Evolutionary conservation across 495 filamentous ascomycete species (phyloP).

Genomic region (Talaromyces proteolyticus): DNA sequence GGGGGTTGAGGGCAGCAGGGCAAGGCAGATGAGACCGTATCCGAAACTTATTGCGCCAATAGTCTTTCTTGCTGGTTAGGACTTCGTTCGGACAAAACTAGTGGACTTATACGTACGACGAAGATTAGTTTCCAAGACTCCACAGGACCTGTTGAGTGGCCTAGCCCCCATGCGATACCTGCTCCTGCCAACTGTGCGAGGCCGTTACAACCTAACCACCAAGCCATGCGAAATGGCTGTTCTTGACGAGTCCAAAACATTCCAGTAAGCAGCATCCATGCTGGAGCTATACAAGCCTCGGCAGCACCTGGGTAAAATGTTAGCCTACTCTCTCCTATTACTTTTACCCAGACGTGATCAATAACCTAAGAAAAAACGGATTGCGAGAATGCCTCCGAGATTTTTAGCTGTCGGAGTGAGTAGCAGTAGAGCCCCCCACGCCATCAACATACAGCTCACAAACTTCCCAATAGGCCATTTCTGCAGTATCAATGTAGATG

Average conservation of each 20-base stretch:
- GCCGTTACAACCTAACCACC: conserved; percentile 61
- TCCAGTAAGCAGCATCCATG: conserved; percentile 44
- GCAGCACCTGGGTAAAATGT: conserved; percentile 12
- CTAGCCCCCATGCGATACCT: conserved; percentile 48
- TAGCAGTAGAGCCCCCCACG: conserved; percentile 52
- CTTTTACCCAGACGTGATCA: background rate
- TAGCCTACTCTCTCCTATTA: background rate
- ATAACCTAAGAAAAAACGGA: conserved; percentile 55
- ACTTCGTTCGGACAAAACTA: conserved; percentile 32
- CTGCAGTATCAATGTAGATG: conserved; percentile 49
- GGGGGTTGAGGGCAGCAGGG: conserved; percentile 36
- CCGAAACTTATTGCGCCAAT: conserved; percentile 44
- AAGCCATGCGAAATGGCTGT: conserved; percentile 54
- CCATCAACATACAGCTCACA: conserved; percentile 51
- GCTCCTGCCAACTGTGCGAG: conserved; percentile 48
- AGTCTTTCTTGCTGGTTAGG: conserved; percentile 46
- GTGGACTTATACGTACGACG: conserved; percentile 16
- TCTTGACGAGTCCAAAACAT: conserved; percentile 68
- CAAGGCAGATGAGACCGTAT: conserved; percentile 32
- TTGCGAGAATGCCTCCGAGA: conserved; percentile 49
- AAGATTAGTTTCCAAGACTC: background rate
- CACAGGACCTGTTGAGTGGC: conserved; percentile 25
- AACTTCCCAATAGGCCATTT: conserved; percentile 52
- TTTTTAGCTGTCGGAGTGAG: conserved; percentile 51
- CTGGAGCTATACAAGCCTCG: conserved; percentile 23